Evolutionary conservation across 78 protist genomes (phyloP).

Genomic region (Emiliania huxleyi): DNA sequence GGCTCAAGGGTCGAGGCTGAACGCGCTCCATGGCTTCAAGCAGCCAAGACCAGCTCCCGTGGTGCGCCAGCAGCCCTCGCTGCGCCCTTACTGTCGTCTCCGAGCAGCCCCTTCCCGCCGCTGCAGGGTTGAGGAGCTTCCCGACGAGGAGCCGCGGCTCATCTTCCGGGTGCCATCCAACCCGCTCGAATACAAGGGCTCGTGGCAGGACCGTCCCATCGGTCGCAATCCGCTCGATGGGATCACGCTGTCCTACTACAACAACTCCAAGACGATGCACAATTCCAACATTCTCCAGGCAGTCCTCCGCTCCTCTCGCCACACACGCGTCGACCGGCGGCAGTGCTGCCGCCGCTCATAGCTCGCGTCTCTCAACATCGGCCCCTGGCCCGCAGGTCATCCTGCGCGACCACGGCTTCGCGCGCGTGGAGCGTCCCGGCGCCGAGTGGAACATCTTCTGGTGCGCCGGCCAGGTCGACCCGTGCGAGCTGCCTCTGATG

Average conservation of each 20-base stretch:
- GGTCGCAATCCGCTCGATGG: not conserved
- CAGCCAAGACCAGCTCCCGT: too few relatives aligned
- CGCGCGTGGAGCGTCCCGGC: too few relatives aligned
- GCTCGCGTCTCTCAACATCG: too few relatives aligned
- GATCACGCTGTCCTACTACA: not conserved
- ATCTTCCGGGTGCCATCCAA: not conserved
- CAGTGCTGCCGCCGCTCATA: too few relatives aligned
- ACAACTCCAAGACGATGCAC: not conserved
- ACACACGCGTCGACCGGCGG: too few relatives aligned
- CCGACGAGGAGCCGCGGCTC: not conserved
- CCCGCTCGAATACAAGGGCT: not conserved
- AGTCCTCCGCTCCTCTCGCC: too few relatives aligned
- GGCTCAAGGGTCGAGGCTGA: too few relatives aligned
- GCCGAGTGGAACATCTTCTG: not conserved
- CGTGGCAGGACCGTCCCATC: not conserved
- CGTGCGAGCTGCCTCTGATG: not conserved
- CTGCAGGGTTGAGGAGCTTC: not conserved
- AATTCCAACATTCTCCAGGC: not conserved
- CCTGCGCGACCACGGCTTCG: conserved; percentile 1
- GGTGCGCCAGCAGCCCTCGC: too few relatives aligned
- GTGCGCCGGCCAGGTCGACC: conserved; percentile 5
- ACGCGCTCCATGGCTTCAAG: too few relatives aligned
- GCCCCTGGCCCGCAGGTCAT: conserved; percentile 17
- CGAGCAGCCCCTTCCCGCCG: not conserved
- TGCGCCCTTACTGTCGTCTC: too few relatives aligned